These are phyloP conservation scores for Diaporthe vexans DNA, from an alignment of 2,329 filamentous ascomycete genomes.

Conservation along the genomic window DNA sequence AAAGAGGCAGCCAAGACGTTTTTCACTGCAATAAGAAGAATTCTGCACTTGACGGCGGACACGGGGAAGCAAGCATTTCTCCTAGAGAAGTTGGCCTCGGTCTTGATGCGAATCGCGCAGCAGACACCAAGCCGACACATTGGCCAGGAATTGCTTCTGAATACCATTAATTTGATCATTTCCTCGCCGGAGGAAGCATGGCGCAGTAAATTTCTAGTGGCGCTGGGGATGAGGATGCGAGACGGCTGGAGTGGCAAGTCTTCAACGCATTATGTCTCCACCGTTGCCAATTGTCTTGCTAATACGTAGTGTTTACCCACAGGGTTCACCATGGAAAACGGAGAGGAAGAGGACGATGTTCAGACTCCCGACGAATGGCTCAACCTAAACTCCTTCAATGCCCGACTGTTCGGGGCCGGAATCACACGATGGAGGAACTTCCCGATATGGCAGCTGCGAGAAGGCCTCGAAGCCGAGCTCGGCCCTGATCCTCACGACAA, in stretches of 20 bases:
- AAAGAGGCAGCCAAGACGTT: background rate
- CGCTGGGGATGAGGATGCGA: background rate
- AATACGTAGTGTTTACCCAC: background rate
- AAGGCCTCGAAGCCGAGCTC: background rate
- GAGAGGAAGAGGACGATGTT: background rate
- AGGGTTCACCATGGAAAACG: background rate
- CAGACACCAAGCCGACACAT: background rate
- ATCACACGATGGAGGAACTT: background rate
- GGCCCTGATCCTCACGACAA: slow-evolving; percentile 3
- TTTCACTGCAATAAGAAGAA: background rate
- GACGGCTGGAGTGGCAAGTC: background rate
- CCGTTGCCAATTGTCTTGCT: background rate
- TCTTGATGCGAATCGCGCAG: slow-evolving; percentile 1
- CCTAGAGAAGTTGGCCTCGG: background rate
- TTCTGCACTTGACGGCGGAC: background rate
- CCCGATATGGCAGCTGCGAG: slow-evolving; percentile 11
- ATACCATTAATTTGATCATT: background rate
- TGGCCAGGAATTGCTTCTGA: background rate
- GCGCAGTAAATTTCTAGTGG: background rate
- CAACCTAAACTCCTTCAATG: background rate
- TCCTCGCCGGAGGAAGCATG: background rate
- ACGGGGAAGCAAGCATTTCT: background rate
- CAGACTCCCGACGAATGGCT: slow-evolving; percentile 15
- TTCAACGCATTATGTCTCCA: too few relatives aligned
- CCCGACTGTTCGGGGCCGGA: background rate